These are phyloP conservation scores for Kitagawia praeruptora DNA, from an alignment of 129 eudicot species.

Conservation along the genomic window DNA sequence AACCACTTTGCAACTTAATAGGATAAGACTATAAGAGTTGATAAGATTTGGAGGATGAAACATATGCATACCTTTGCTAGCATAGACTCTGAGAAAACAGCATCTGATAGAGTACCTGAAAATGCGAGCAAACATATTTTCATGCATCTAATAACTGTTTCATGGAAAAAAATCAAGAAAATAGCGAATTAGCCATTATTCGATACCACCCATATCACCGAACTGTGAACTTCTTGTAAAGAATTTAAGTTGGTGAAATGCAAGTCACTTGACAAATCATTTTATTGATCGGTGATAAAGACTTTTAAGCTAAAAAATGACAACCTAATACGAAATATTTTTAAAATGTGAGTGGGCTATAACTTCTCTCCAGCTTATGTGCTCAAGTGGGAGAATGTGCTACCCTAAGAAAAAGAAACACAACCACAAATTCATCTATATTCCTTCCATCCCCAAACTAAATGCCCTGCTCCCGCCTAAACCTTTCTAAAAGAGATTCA, in stretches of 20 bases:
- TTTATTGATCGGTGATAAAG: not conserved
- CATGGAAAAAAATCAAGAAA: not conserved
- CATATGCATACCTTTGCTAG: not conserved
- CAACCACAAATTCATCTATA: not conserved
- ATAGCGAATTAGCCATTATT: not conserved
- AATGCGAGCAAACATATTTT: not conserved
- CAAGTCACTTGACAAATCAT: not conserved
- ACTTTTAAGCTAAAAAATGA: not conserved
- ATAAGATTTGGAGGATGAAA: not conserved
- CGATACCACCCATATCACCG: not conserved
- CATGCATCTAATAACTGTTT: not conserved
- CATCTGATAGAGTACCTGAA: constrained; percentile 3
- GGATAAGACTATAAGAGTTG: not conserved
- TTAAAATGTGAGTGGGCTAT: not conserved
- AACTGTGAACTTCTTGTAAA: no score
- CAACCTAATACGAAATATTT: not conserved
- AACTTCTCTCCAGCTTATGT: not conserved
- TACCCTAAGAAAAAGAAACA: not conserved
- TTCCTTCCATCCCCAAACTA: no score
- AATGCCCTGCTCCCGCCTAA: not conserved
- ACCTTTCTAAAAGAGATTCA: not conserved
- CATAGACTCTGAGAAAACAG: not conserved
- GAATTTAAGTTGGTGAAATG: not conserved
- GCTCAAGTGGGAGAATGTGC: not conserved
- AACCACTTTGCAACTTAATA: not conserved